Evolutionary conservation across 2,329 filamentous ascomycete genomes (phyloP).

Genomic region (Phialophora chinensis): DNA sequence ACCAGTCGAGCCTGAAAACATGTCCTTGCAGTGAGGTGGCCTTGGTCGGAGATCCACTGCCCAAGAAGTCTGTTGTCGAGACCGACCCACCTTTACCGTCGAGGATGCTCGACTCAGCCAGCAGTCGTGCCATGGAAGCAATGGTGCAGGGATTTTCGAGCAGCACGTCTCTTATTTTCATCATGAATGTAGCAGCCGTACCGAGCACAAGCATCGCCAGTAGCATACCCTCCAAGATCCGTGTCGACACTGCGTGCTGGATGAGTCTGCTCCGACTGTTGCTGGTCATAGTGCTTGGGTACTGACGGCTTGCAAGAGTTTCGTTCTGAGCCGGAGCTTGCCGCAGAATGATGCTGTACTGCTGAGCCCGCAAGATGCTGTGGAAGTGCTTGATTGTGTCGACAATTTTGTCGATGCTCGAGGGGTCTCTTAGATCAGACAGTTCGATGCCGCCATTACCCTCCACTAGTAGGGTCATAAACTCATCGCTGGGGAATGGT

Average conservation of each 20-base stretch:
- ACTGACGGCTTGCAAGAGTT: neutral
- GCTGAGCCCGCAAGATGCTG: neutral
- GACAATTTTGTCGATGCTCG: neutral
- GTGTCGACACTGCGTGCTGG: slow-evolving; percentile 5
- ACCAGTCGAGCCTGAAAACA: neutral
- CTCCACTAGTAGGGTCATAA: neutral
- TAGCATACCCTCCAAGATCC: slow-evolving; percentile 2
- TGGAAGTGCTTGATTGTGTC: slow-evolving; percentile 6
- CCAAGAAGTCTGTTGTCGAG: neutral
- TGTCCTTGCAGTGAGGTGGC: neutral
- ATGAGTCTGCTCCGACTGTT: slow-evolving; percentile 5
- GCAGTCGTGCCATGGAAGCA: slow-evolving; percentile 1
- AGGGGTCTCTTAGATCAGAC: neutral
- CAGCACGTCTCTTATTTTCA: neutral
- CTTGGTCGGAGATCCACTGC: neutral
- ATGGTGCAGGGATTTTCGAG: slow-evolving; percentile 1
- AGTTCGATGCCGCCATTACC: neutral
- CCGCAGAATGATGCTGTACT: neutral
- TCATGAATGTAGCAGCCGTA: neutral
- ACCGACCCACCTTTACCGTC: neutral
- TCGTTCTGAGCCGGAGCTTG: neutral
- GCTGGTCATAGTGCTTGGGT: neutral
- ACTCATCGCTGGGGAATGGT: neutral
- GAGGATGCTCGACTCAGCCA: neutral
- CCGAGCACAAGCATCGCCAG: neutral